Evolutionary conservation across 2,329 filamentous ascomycete genomes (phyloP).

Genomic region (Penicillium freii): DNA sequence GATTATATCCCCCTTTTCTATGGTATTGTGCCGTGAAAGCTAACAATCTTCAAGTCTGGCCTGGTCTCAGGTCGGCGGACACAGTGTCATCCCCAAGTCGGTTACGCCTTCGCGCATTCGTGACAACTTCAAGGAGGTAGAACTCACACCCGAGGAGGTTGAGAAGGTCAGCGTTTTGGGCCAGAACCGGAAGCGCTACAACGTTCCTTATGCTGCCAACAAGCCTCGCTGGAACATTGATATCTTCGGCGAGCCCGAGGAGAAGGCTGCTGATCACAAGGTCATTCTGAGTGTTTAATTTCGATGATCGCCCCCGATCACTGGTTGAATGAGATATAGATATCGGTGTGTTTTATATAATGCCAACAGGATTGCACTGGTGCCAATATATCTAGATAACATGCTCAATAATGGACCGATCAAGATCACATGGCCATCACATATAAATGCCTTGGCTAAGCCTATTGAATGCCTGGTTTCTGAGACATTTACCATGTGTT

Average conservation of each 20-base stretch:
- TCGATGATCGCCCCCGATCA: slow-evolving; percentile 1
- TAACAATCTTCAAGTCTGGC: slow-evolving; percentile 31
- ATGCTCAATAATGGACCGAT: neutral
- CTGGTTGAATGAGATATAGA: neutral
- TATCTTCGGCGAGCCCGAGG: slow-evolving; percentile 55
- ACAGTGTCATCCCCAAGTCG: slow-evolving; percentile 46
- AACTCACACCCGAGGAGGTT: slow-evolving; percentile 40
- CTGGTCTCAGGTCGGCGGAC: slow-evolving; percentile 42
- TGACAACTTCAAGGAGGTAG: slow-evolving; percentile 45
- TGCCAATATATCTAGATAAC: neutral
- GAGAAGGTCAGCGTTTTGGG: slow-evolving; percentile 35
- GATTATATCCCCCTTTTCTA: neutral
- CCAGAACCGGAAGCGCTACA: slow-evolving; percentile 38
- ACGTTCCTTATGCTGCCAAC: slow-evolving; percentile 40
- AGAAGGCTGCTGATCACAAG: slow-evolving; percentile 52
- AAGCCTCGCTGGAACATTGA: slow-evolving; percentile 57
- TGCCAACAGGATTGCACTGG: neutral
- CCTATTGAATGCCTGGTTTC: neutral
- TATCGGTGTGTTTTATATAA: no score
- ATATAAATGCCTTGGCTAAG: no score
- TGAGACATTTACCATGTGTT: neutral
- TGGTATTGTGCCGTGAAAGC: neutral
- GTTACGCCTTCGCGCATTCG: slow-evolving; percentile 44
- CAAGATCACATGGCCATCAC: neutral
- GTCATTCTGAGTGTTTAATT: slow-evolving; percentile 39